Conservation (phyloP, 2,329 filamentous ascomycete species). For the Penicillium sp. region DNA sequence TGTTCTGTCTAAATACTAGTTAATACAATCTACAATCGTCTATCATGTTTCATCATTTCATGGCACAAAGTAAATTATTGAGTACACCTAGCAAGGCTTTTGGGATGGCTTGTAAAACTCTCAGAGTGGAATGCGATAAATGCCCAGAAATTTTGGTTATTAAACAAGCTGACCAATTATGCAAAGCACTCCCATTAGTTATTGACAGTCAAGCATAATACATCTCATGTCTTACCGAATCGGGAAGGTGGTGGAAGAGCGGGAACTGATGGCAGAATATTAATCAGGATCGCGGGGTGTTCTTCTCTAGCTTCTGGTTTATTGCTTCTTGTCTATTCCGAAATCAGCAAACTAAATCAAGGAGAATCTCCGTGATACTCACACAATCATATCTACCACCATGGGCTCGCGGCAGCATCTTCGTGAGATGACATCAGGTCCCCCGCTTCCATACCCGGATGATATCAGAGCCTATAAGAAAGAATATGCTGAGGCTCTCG, state of each 20-base stretch:
- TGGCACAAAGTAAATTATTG: too few species aligned
- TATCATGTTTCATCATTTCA: too few species aligned
- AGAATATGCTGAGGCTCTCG: slow-evolving; percentile 51
- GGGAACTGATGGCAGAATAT: neutral
- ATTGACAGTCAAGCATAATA: too few species aligned
- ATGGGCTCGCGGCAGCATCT: slow-evolving; percentile 34
- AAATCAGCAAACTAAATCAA: neutral
- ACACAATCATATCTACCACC: neutral
- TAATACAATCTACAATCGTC: too few species aligned
- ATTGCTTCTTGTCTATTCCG: neutral
- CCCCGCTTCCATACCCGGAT: slow-evolving; percentile 31
- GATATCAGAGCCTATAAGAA: slow-evolving; percentile 36
- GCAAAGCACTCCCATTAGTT: too few species aligned
- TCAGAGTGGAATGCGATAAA: too few species aligned
- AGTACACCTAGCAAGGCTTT: too few species aligned
- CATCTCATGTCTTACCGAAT: neutral
- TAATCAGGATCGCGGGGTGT: neutral
- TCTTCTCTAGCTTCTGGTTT: neutral
- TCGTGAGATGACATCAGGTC: slow-evolving; percentile 27
- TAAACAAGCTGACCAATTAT: too few species aligned
- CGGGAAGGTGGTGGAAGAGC: neutral
- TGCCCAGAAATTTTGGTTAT: too few species aligned
- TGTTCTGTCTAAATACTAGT: too few species aligned
- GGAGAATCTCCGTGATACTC: neutral
- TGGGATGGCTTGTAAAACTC: too few species aligned